Conservation (phyloP, 2,329 filamentous ascomycete genomes). For the Fusarium tupiense region DNA sequence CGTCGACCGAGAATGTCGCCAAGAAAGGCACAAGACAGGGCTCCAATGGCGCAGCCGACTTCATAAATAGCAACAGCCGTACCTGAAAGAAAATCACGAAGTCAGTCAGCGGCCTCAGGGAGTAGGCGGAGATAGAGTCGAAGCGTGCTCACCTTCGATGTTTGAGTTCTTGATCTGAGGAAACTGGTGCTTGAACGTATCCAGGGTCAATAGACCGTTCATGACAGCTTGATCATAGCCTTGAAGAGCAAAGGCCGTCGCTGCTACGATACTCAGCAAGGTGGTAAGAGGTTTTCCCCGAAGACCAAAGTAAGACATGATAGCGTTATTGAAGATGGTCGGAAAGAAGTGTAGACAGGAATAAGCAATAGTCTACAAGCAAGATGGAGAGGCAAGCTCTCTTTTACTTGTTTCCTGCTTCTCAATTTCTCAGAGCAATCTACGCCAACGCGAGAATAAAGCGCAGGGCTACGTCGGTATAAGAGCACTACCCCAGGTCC, state of each 20-base stretch:
- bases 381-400: background rate
- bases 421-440: background rate
- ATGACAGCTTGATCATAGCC: background rate
- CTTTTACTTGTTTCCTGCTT: accelerated
- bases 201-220: background rate
- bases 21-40: background rate
- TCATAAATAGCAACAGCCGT: background rate
- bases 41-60: background rate
- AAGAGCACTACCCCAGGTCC: background rate
- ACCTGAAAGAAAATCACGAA: background rate
- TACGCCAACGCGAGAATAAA: accelerated
- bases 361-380: no score
- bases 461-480: no score
- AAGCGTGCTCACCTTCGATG: background rate
- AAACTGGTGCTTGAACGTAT: background rate
- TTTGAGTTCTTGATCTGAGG: background rate
- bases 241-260: background rate
- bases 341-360: no score
- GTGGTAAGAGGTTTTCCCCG: background rate
- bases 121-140: accelerated
- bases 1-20: background rate
- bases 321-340: background rate
- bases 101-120: background rate
- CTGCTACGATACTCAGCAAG: background rate
- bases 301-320: background rate